These are phyloP conservation scores for Silene noctiflora DNA, from an alignment of 179 eudicot species.

Conservation along the genomic window DNA sequence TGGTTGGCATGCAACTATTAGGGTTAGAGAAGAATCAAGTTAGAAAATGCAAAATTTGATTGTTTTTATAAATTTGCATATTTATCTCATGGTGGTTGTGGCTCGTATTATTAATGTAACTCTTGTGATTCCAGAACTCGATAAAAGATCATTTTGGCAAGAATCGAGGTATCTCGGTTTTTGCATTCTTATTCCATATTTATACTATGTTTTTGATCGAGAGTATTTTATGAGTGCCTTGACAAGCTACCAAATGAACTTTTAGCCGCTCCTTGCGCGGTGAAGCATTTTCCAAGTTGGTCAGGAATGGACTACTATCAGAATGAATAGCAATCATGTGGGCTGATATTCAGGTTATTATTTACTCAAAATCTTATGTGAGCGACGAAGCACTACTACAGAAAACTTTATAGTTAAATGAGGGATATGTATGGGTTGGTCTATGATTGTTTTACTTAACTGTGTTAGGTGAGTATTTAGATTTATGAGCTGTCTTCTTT, in stretches of 20 bases:
- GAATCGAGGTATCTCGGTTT: slow-evolving; percentile 64
- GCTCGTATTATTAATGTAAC: slow-evolving; percentile 91
- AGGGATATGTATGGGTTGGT: background rate
- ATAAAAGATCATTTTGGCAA: slow-evolving; percentile 95
- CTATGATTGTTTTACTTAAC: slow-evolving; percentile 6
- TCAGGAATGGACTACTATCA: slow-evolving; percentile 79
- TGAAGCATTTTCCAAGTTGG: slow-evolving; percentile 91
- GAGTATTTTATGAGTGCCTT: slow-evolving; percentile 73
- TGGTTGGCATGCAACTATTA: background rate
- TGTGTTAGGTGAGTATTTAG: background rate
- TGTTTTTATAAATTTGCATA: slow-evolving; percentile 45
- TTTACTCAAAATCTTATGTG: background rate
- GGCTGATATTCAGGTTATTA: slow-evolving; percentile 57
- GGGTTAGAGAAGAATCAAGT: background rate
- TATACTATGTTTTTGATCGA: slow-evolving; percentile 58
- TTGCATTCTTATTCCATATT: background rate
- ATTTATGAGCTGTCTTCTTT: slow-evolving; percentile 14
- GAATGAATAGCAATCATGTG: slow-evolving; percentile 77
- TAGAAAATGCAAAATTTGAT: background rate
- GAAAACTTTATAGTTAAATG: background rate
- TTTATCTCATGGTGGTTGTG: slow-evolving; percentile 98
- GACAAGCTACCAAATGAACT: slow-evolving; percentile 72
- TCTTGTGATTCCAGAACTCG: slow-evolving; percentile 93
- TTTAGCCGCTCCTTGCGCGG: slow-evolving; percentile 61
- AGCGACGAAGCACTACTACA: too few relatives aligned